Percentiles rank a stretch among this genome's conserved stretches.
Evolutionary conservation across 2,329 filamentous ascomycete genomes (phyloP).

Genomic region (Beauveria caledonica): DNA sequence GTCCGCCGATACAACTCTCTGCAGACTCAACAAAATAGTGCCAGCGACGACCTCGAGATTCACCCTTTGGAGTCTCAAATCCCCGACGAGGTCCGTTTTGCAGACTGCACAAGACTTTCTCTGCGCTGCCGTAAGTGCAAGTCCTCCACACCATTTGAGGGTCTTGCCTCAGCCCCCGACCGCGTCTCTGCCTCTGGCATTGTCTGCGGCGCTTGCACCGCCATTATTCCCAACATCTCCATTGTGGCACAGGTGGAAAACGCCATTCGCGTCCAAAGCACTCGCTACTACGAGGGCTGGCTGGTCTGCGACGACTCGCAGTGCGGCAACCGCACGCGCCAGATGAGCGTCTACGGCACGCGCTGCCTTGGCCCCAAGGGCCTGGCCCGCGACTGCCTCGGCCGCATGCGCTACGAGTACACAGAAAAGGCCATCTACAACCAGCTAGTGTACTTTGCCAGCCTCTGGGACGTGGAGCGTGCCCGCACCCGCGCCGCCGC

Average conservation of each 20-base stretch:
- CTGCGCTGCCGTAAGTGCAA: constrained; percentile 81
- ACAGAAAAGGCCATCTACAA: constrained; percentile 89
- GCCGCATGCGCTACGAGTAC: constrained; percentile 82
- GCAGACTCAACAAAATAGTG: constrained; percentile 38
- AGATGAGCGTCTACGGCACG: constrained; percentile 87
- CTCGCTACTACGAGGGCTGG: constrained; percentile 87
- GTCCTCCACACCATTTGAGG: constrained; percentile 63
- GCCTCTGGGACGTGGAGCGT: constrained; percentile 84
- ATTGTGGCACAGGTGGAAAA: constrained; percentile 82
- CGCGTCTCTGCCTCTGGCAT: constrained; percentile 67
- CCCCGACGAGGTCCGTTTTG: constrained; percentile 82
- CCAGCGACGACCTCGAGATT: constrained; percentile 60
- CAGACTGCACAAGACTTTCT: constrained; percentile 65
- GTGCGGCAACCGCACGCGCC: constrained; percentile 78
- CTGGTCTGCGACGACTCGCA: constrained; percentile 82
- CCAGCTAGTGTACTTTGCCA: constrained; percentile 80
- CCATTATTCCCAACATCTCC: constrained; percentile 58
- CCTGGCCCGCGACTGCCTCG: constrained; percentile 73
- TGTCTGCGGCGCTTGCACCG: constrained; percentile 61
- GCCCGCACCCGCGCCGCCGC: constrained; percentile 46
- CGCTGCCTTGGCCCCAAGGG: constrained; percentile 83
- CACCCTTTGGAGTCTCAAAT: constrained; percentile 91
- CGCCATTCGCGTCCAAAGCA: constrained; percentile 68
- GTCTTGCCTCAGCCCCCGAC: constrained; percentile 51
- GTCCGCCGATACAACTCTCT: constrained; percentile 66